phyloP scores from a whole-genome alignment of 192 early-diverging fungal genomes.

The Gamsiella multidivaricata region DNA sequence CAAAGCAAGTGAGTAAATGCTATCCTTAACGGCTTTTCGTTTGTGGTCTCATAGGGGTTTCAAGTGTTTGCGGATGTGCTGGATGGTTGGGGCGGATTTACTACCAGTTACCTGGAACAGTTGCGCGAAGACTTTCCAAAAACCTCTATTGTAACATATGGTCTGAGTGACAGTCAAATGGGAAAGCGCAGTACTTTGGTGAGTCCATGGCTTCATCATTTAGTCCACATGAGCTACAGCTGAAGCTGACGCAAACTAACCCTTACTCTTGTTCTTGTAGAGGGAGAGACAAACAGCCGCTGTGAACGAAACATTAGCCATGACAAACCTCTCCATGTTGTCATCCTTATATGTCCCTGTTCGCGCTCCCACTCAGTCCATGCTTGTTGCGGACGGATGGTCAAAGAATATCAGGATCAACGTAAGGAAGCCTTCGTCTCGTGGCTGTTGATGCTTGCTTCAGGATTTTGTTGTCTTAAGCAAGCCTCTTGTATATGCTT shows the following conservation, averaged over 20 bases:
- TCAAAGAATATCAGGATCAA: slow-evolving; percentile 51
- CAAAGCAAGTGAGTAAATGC: no score
- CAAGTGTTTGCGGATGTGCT: slow-evolving; percentile 72
- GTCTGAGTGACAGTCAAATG: slow-evolving; percentile 53
- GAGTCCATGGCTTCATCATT: no score
- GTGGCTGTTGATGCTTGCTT: neutral
- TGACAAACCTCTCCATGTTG: slow-evolving; percentile 49
- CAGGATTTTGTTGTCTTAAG: no score
- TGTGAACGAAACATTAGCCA: slow-evolving; percentile 56
- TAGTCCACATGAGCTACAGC: no score
- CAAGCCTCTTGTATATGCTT: neutral
- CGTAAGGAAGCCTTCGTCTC: slow-evolving; percentile 27
- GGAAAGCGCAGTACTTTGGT: slow-evolving; percentile 23
- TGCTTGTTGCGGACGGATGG: slow-evolving; percentile 25
- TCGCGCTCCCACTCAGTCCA: slow-evolving; percentile 39
- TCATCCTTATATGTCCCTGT: slow-evolving; percentile 67
- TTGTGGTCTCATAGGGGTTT: slow-evolving; percentile 68
- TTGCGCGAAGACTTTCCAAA: slow-evolving; percentile 81
- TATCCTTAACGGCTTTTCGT: no score
- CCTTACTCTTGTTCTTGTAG: slow-evolving; percentile 3
- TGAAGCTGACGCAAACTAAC: no score
- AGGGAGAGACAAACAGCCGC: slow-evolving; percentile 39
- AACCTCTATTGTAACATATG: slow-evolving; percentile 67
- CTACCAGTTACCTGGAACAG: slow-evolving; percentile 63
- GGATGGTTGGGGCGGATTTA: slow-evolving; percentile 80